A percentile compares a stretch with the other conserved stretches of the same genome.
Evolutionary conservation across 306 rosid genomes (phyloP).

Genomic region (Geum urbanum): DNA sequence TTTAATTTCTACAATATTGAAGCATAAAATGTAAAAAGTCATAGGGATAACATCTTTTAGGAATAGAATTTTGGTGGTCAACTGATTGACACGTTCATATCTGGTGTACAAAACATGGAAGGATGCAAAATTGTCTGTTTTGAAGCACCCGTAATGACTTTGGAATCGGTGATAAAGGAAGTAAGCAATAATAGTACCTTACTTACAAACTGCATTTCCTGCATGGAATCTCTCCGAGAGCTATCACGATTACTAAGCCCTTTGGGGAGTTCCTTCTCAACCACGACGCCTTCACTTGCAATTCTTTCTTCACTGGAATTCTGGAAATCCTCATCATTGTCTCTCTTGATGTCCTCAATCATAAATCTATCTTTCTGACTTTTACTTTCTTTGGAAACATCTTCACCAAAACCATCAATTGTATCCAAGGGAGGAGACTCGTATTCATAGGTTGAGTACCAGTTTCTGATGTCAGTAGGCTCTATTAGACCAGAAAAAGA

Average conservation of each 20-base stretch:
- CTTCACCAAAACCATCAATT: conserved; percentile 27
- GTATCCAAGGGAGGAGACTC: conserved; percentile 50
- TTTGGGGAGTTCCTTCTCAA: conserved; percentile 1
- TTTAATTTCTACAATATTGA: background rate
- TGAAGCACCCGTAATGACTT: no score
- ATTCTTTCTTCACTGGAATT: conserved; percentile 1
- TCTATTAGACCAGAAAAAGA: conserved; percentile 33
- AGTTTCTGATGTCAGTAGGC: conserved; percentile 66
- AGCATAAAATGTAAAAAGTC: no score
- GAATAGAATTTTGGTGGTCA: background rate
- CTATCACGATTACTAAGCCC: conserved; percentile 21
- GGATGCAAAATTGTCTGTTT: background rate
- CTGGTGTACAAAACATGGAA: background rate
- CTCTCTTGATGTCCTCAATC: conserved; percentile 16
- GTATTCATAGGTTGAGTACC: conserved; percentile 68
- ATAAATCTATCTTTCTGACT: conserved; percentile 23
- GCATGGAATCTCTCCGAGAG: conserved; percentile 18
- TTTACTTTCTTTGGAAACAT: conserved; percentile 25
- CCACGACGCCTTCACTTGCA: conserved; percentile 20
- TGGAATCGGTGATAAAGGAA: conserved; percentile 7
- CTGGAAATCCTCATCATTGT: background rate
- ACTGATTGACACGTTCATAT: background rate
- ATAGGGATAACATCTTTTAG: background rate
- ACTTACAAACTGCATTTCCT: conserved; percentile 27
- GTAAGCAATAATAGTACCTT: conserved; percentile 30